Base-by-base conservation (phyloP, 352 stramenopile species). In the Peronospora belbahrii region DNA sequence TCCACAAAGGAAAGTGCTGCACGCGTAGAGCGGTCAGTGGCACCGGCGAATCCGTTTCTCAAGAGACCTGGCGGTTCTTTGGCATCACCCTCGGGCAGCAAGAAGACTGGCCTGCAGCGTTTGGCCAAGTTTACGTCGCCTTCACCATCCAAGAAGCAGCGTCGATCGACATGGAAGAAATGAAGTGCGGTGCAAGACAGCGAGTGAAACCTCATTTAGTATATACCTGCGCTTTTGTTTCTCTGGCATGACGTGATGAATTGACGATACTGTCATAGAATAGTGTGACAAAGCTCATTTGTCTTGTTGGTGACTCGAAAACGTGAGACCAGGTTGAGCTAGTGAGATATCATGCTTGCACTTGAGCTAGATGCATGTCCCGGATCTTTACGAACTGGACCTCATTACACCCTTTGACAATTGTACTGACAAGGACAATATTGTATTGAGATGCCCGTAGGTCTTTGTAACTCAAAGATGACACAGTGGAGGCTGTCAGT, bases 11-110 rank as follows among this genome's bases (percentile, higher is more conserved):
- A 4, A 23, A 64, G 32, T 20, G 30, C 18, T n/a, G 20, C 36
- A 6, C 30, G 18, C 34, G 37, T 57, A n/a, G 65, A 82, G 42
- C 59, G 60, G 18, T 81, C 71, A 0, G 65, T 83, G 27, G 71
- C 71, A 19, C 76, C 76, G 2, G 56, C 65, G 14, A 88, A 88
- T 44, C 76, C 76, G 52, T 88, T 88, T 38, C 39, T 88, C 13
- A 88, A 85, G 52, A 85, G 83, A 22, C 45, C 76, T 5, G 34
- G 31, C 2, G 33, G 22, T 11, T 61, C 45, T 3, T 36, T 44
- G 7, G 41, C 52, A 2, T 58, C 56, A 0, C 43, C 46, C 6
- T 53, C 56, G 11, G 36, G 40, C 14, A 39, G 45, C n/a, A 79
- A 76, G 42, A 71, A 69, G 50, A 71, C 46, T 4, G 76, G 76